phyloP scores from a whole-genome alignment of 2,329 filamentous ascomycete genomes.

The Cladosporium sphaerospermum region DNA sequence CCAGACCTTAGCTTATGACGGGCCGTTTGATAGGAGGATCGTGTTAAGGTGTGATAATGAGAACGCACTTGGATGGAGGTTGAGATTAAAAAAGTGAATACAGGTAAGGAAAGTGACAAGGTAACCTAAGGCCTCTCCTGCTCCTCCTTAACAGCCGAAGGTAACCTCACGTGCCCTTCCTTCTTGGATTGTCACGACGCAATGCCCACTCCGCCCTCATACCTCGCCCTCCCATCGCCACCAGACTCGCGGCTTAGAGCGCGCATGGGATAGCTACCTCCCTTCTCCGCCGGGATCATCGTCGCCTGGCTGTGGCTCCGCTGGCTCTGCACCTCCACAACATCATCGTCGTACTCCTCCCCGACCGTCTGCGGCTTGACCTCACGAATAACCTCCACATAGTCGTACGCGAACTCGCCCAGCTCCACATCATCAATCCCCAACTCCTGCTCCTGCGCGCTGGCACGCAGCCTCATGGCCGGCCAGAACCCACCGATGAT shows the following conservation, averaged over 20 bases:
- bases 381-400: conserved; percentile 75
- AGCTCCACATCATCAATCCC: conserved; percentile 88
- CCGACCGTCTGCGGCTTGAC: conserved; percentile 36
- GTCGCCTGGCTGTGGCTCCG: conserved; percentile 15
- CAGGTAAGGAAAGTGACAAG: too few species aligned
- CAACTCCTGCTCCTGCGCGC: conserved; percentile 71
- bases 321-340: conserved; percentile 13
- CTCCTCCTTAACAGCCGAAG: not conserved
- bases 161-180: conserved; percentile 4
- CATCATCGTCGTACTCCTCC: conserved; percentile 7
- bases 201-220: not conserved
- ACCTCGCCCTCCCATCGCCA: not conserved
- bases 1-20: too few species aligned
- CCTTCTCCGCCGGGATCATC: conserved; percentile 13
- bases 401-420: conserved; percentile 93
- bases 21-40: too few species aligned
- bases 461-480: conserved; percentile 65
- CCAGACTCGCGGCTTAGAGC: not conserved
- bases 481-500: conserved; percentile 75
- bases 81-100: too few species aligned
- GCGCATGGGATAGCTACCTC: conserved; percentile 8
- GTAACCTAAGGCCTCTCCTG: not conserved
- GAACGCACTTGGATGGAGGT: too few species aligned
- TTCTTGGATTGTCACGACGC: conserved; percentile 9
- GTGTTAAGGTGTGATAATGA: too few species aligned